A percentile compares a stretch with the other conserved stretches of the same genome.
Conservation (phyloP, 1,284 basidiomycete genomes). For the Rhodotorula sp. region DNA sequence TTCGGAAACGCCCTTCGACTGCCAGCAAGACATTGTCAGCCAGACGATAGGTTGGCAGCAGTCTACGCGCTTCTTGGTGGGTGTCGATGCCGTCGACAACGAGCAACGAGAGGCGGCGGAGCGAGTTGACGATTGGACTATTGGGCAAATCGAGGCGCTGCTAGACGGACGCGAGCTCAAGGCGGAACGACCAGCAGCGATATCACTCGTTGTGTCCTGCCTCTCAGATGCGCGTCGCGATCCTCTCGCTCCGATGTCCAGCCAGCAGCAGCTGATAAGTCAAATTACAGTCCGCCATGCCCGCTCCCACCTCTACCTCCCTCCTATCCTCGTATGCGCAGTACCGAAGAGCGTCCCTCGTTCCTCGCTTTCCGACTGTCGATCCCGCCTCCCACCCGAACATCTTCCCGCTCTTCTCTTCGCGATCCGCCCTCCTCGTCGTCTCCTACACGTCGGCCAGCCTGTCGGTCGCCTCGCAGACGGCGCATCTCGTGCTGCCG, state of each 20-base stretch:
- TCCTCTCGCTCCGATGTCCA: no score
- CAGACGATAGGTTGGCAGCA: conserved; percentile 25
- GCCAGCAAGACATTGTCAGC: neutral
- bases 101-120: neutral
- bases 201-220: conserved; percentile 3
- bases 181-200: neutral
- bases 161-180: conserved; percentile 28
- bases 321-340: conserved; percentile 16
- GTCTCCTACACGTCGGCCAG: conserved; percentile 57
- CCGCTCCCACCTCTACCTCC: neutral
- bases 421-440: conserved; percentile 66
- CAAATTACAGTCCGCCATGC: neutral
- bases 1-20: neutral
- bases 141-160: conserved; percentile 19
- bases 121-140: conserved; percentile 7
- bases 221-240: neutral
- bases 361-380: conserved; percentile 62
- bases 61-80: conserved; percentile 2
- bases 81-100: neutral
- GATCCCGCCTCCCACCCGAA: conserved; percentile 55
- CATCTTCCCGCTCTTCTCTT: conserved; percentile 71
- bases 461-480: neutral
- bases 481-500: conserved; percentile 48
- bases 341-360: conserved; percentile 19
- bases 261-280: neutral